These are phyloP conservation scores for Naegleria lovaniensis DNA, from an alignment of 208 protist genomes.

Conservation along the genomic window DNA sequence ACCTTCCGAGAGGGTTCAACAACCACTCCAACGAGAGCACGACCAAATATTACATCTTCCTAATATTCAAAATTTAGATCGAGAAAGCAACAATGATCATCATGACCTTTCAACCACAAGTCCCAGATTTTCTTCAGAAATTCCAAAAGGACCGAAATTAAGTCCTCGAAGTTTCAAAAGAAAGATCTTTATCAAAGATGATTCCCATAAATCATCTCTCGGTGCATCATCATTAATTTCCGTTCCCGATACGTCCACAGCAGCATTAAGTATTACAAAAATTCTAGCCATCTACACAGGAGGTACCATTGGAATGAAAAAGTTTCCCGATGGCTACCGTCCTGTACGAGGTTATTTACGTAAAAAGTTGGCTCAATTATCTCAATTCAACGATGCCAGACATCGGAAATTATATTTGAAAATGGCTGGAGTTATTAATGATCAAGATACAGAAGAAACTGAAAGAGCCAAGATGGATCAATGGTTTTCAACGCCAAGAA, in stretches of 20 bases:
- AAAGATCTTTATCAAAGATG: no score
- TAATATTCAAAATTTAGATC: no score
- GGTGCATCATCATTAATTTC: no score
- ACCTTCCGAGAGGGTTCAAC: no score
- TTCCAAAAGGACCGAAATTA: neutral
- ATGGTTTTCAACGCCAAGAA: constrained; percentile 7
- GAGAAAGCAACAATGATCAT: no score
- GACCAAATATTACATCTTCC: no score
- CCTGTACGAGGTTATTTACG: neutral
- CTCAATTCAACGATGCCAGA: neutral
- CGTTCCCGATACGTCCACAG: no score
- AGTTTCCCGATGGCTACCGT: neutral
- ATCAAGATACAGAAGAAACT: neutral
- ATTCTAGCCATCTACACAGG: neutral
- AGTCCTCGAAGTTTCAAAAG: no score
- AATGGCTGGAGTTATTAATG: neutral
- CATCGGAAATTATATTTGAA: neutral
- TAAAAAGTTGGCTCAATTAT: neutral
- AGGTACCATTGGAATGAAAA: constrained; percentile 2
- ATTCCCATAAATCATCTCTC: no score
- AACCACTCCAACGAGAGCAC: no score
- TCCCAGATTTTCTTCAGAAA: neutral
- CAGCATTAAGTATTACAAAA: neutral
- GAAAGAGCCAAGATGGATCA: neutral
- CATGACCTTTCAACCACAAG: no score